These are phyloP conservation scores for Vitis hybrid DNA, from an alignment of 177 flowering plant species.

Conservation along the genomic window DNA sequence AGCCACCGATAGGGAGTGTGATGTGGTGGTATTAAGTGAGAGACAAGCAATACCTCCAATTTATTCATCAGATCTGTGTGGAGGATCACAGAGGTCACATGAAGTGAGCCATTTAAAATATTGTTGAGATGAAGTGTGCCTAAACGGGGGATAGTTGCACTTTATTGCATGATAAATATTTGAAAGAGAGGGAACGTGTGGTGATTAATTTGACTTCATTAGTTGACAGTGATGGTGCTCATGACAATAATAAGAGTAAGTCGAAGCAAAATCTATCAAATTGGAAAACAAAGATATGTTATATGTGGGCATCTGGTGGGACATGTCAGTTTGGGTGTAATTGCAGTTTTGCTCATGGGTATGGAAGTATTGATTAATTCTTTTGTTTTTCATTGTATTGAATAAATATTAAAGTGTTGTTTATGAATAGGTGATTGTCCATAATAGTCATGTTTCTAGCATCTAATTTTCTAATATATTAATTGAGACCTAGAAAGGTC, in stretches of 20 bases:
- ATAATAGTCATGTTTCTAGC: too few species aligned
- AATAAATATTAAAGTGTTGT: too few species aligned
- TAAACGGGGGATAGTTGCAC: conserved; percentile 91
- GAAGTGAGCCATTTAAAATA: conserved; percentile 96
- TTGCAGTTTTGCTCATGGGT: conserved; percentile 98
- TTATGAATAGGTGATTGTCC: too few species aligned
- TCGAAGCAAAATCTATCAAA: conserved; percentile 77
- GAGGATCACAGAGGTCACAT: conserved; percentile 73
- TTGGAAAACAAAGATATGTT: conserved; percentile 98
- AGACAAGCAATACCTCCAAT: conserved; percentile 83
- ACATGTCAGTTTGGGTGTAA: conserved; percentile 95
- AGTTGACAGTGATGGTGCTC: conserved; percentile 20
- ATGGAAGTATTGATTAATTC: conserved; percentile 53
- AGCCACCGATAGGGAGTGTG: conserved; percentile 45
- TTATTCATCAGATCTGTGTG: conserved; percentile 41
- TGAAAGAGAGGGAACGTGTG: conserved; percentile 86
- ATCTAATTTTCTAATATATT: too few species aligned
- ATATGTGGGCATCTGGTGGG: conserved; percentile 97
- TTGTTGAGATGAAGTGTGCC: conserved; percentile 94
- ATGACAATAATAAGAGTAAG: too few species aligned
- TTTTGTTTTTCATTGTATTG: neutral
- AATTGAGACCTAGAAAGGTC: too few species aligned
- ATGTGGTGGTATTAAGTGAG: conserved; percentile 57
- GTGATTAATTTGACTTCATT: conserved; percentile 88
- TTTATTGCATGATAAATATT: conserved; percentile 93